Percentiles rank a stretch among this genome's conserved stretches.
phyloP scores from a whole-genome alignment of 2,329 filamentous ascomycete genomes.

The Fusarium avenaceum region DNA sequence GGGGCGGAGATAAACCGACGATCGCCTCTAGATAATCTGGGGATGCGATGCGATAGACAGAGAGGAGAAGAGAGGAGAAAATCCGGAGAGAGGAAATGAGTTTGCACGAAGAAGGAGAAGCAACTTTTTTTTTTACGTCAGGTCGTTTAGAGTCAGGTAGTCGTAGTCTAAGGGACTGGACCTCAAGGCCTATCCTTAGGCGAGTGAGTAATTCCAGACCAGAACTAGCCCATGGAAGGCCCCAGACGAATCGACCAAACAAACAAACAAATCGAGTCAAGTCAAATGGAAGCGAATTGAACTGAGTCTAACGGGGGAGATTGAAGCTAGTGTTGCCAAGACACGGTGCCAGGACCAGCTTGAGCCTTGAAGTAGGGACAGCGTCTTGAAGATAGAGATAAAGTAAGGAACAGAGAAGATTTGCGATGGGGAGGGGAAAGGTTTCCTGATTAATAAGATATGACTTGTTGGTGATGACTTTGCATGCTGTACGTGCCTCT shows the following conservation, averaged over 20 bases:
- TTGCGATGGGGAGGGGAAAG: constrained; percentile 12
- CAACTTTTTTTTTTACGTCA: constrained; percentile 33
- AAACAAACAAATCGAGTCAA: constrained; percentile 12
- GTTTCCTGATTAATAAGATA: constrained; percentile 7
- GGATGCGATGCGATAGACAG: constrained; percentile 18
- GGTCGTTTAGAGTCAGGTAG: constrained; percentile 11
- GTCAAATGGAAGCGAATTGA: background rate
- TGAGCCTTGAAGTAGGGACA: constrained; percentile 1
- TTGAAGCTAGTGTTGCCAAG: constrained; percentile 45
- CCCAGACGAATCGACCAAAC: constrained; percentile 37
- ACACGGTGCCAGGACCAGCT: constrained; percentile 38
- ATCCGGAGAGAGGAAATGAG: constrained; percentile 1
- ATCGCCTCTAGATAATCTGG: constrained; percentile 30
- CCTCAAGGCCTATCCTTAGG: constrained; percentile 1
- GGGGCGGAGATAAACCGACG: constrained; percentile 34
- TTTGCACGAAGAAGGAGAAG: constrained; percentile 28
- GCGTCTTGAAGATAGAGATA: background rate
- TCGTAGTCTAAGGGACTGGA: background rate
- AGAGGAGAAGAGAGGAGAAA: constrained; percentile 7
- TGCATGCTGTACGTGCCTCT: background rate
- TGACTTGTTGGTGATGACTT: background rate
- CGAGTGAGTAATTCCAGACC: constrained; percentile 30
- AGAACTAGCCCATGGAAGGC: constrained; percentile 23
- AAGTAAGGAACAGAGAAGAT: background rate
- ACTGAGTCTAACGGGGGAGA: constrained; percentile 27